phyloP scores from a whole-genome alignment of 225 moss, liverwort and hornwort species.

The Bryoerythrophyllum caledonicum region DNA sequence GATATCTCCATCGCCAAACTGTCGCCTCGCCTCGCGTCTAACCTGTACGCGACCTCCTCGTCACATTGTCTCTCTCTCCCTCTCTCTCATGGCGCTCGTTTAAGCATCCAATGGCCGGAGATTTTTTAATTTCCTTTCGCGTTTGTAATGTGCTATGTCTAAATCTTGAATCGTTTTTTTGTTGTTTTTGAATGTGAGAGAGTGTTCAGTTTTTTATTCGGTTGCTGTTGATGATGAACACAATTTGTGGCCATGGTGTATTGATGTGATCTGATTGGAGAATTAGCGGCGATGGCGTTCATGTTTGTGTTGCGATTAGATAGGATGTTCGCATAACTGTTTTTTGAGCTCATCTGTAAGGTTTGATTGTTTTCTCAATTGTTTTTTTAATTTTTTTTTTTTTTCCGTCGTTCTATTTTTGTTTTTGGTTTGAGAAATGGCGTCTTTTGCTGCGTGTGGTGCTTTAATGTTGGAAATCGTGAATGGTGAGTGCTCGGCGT shows the following conservation, averaged over 20 bases:
- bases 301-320: conserved; percentile 8
- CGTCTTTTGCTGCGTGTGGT: conserved; percentile 16
- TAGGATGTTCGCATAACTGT: conserved; percentile 18
- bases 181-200: conserved; percentile 15
- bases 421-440: background rate
- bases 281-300: conserved; percentile 14
- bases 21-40: background rate
- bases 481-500: background rate
- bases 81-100: conserved; percentile 18
- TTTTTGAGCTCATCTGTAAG: background rate
- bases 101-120: background rate
- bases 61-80: background rate
- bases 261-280: conserved; percentile 15
- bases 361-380: conserved; percentile 23
- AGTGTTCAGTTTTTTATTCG: background rate
- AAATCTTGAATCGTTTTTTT: background rate
- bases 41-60: conserved; percentile 25
- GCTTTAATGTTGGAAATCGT: background rate
- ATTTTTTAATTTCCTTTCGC: background rate
- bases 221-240: conserved; percentile 12
- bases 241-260: background rate
- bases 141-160: conserved; percentile 1
- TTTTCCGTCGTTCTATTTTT: background rate
- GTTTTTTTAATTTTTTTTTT: background rate
- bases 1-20: conserved; percentile 12